Conservation (phyloP, 169 alveolate genomes). For the Plasmodium gonderi region DNA sequence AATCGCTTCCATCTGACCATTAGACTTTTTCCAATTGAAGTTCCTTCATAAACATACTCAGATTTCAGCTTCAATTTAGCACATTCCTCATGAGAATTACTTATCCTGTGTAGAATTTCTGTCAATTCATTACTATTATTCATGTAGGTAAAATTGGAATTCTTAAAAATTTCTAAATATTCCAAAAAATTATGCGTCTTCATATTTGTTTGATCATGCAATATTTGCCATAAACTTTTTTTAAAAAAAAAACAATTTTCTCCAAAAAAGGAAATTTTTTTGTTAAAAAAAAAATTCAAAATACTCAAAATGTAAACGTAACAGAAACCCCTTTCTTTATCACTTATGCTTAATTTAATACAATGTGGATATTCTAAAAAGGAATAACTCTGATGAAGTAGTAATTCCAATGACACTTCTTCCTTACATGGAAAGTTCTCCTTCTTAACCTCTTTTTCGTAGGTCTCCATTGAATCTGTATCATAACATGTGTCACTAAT, state of each 20-base stretch:
- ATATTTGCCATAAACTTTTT: constrained; percentile 32
- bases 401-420: constrained; percentile 26
- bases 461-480: background rate
- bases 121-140: constrained; percentile 16
- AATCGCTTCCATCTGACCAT: background rate
- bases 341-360: constrained; percentile 9
- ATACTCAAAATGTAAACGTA: constrained; percentile 22
- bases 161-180: constrained; percentile 19
- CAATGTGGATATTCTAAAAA: constrained; percentile 65
- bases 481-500: background rate
- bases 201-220: constrained; percentile 42
- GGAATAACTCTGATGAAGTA: constrained; percentile 21
- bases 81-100: background rate
- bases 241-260: constrained; percentile 69
- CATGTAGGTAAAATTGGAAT: constrained; percentile 11
- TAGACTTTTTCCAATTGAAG: background rate
- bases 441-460: background rate
- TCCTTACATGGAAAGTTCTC: background rate
- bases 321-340: constrained; percentile 19
- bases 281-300: constrained; percentile 43
- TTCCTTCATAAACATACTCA: background rate
- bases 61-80: background rate
- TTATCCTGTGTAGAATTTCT: background rate
- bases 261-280: constrained; percentile 8
- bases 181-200: constrained; percentile 48